Evolutionary conservation across 225 moss, liverwort and hornwort genomes (phyloP).

Genomic region (Takakia lepidozioides): DNA sequence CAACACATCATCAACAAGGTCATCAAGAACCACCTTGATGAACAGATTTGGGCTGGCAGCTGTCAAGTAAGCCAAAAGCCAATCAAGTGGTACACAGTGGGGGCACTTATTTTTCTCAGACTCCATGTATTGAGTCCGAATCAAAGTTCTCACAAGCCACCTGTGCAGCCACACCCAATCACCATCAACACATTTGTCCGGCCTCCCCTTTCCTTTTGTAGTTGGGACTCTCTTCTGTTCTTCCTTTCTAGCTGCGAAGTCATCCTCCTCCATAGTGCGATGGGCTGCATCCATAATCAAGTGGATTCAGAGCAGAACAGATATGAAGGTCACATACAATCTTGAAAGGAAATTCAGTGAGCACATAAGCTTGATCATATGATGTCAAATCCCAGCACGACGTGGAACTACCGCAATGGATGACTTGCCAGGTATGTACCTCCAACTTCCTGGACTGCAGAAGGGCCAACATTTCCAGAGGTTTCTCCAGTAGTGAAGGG

Average conservation of each 20-base stretch:
- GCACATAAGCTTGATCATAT: background rate
- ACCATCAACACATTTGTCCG: background rate
- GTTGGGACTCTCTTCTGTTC: background rate
- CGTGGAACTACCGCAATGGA: background rate
- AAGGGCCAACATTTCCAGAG: conserved; percentile 10
- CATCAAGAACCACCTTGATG: conserved; percentile 58
- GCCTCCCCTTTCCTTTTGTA: conserved; percentile 4
- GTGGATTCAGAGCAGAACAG: no score
- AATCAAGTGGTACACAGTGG: conserved; percentile 51
- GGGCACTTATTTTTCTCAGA: background rate
- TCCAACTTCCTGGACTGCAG: conserved; percentile 6
- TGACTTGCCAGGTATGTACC: conserved; percentile 4
- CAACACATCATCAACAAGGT: conserved; percentile 65
- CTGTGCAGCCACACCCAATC: conserved; percentile 71
- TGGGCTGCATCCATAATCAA: no score
- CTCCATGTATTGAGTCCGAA: conserved; percentile 31
- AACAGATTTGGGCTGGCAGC: conserved; percentile 46
- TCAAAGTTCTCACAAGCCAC: conserved; percentile 70
- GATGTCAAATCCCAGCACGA: background rate
- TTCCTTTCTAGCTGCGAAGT: background rate
- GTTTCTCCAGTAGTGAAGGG: conserved; percentile 22
- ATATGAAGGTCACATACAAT: no score
- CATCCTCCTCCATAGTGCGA: background rate
- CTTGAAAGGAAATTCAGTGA: background rate
- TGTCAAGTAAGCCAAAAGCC: conserved; percentile 80